Conservation (phyloP, 345 rosid species). For the Eutrema yunnanense region DNA sequence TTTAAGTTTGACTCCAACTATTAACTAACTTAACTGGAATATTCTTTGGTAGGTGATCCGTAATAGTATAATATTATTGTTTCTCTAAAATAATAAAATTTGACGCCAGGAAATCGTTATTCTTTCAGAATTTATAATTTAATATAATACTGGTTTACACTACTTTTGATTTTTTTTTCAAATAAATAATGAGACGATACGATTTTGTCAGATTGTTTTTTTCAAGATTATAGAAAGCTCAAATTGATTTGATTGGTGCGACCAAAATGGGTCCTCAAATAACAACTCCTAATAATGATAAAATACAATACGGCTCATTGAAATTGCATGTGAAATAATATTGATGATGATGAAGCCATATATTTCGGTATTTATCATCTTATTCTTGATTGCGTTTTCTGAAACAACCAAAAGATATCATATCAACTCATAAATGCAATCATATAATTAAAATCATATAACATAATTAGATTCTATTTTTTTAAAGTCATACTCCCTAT, state of each 20-base stretch:
- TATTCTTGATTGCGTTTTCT: conserved; percentile 12
- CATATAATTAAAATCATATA: conserved; percentile 6
- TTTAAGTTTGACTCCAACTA: conserved; percentile 25
- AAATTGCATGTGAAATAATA: conserved; percentile 25
- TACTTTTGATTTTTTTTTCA: background rate
- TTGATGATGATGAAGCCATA: conserved; percentile 21
- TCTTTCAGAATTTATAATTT: background rate
- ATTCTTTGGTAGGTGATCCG: conserved; percentile 15
- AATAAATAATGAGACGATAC: conserved; percentile 8
- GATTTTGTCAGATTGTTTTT: conserved; percentile 4
- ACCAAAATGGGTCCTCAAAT: conserved; percentile 23
- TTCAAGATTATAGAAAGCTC: conserved; percentile 22
- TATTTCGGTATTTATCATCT: conserved; percentile 20
- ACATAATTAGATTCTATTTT: background rate
- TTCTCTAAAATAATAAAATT: background rate
- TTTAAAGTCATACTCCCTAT: background rate
- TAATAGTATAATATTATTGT: background rate
- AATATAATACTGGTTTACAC: background rate
- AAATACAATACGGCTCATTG: conserved; percentile 5
- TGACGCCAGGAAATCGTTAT: conserved; percentile 17
- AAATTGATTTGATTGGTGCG: conserved; percentile 27
- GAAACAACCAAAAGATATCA: conserved; percentile 30
- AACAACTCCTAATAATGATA: conserved; percentile 30
- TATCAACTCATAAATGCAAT: conserved; percentile 30
- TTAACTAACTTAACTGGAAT: conserved; percentile 35